Evolutionary conservation across 352 stramenopile species (phyloP).

Genomic region (Phytophthora syringae): DNA sequence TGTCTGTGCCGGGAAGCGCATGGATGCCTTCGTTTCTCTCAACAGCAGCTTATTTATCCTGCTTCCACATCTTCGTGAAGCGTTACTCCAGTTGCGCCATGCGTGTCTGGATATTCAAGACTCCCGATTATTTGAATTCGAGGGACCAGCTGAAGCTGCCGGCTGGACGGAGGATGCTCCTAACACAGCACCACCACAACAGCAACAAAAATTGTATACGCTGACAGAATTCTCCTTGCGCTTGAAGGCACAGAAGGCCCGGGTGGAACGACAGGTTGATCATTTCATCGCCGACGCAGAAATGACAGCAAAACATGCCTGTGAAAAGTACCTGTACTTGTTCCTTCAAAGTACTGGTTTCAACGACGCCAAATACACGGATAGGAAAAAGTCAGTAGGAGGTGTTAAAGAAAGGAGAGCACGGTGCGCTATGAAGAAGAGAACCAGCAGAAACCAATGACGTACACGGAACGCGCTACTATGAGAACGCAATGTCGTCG

Average conservation of each 20-base stretch:
- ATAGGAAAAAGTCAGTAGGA: slow-evolving; percentile 16
- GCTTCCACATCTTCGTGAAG: slow-evolving; percentile 79
- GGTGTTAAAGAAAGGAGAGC: slow-evolving; percentile 24
- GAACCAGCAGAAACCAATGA: slow-evolving; percentile 77
- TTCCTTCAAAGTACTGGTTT: slow-evolving; percentile 68
- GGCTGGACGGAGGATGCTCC: background rate
- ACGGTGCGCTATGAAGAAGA: background rate
- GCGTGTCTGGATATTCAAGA: slow-evolving; percentile 65
- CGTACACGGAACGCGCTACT: slow-evolving; percentile 93
- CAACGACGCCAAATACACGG: slow-evolving; percentile 34
- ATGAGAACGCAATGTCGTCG: slow-evolving; percentile 92
- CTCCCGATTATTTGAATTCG: slow-evolving; percentile 38
- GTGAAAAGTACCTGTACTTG: slow-evolving; percentile 63
- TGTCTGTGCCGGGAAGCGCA: slow-evolving; percentile 61
- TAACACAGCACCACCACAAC: slow-evolving; percentile 8
- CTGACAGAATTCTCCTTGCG: slow-evolving; percentile 83
- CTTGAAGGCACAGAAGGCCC: slow-evolving; percentile 75
- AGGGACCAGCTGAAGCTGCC: slow-evolving; percentile 11
- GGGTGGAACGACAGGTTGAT: slow-evolving; percentile 61
- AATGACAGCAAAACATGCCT: slow-evolving; percentile 69
- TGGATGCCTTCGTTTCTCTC: slow-evolving; percentile 47
- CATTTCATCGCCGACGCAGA: slow-evolving; percentile 62
- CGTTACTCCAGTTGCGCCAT: slow-evolving; percentile 74
- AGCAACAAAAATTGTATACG: slow-evolving; percentile 66
- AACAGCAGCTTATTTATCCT: slow-evolving; percentile 91